Base-by-base conservation (phyloP, 345 rosid species). In the Cardiospermum halicacabum region DNA sequence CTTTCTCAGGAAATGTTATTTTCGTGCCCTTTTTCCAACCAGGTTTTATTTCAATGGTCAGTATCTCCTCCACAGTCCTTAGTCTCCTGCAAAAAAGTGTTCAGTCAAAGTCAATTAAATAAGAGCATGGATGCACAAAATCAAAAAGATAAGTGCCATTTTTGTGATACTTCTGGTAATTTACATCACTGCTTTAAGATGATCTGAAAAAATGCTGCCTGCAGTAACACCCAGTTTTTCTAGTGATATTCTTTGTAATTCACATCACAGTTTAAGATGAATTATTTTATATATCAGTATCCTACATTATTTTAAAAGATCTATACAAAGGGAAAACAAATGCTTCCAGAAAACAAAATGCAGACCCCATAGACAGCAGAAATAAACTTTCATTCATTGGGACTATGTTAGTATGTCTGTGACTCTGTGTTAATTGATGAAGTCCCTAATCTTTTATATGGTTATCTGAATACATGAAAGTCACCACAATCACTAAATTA, bases 21-120 rank as follows among this genome's bases (percentile, higher is more conserved):
- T 86, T 93, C 24, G 96, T 90, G 55, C 98, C 97, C 79, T 80
- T 90, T 85, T 93, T 90, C 98, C 98, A 93, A 53, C 98, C 98
- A 25, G 97, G 91, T 80, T 79, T 93, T 75, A 93, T 74, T 60
- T 93, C 97, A 57, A 93, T 87, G 16, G 88, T 81, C 77, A 93
- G 58, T 62, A 89, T 90, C 76, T 93, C 97, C 73, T 90, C 94
- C 48, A 85, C 63, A 5, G 71, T 66, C 65, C 74, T 80, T 37
- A 64, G 40, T 75, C 55, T 81, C 19, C 98, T 93, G 85, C 85
- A 82, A 61, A 34, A 61, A 49, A 74, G 70, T 32, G 47, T 69
- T 59, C 59, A 34, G 57, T 53, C 66, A 64, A 60, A 43, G 55
- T 24, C 27, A 26, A n/a, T 26, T 19, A 37, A 36, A 69, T 32